phyloP scores from a whole-genome alignment of 768 basidiomycete species.

The Sistotremastrum suecicum region DNA sequence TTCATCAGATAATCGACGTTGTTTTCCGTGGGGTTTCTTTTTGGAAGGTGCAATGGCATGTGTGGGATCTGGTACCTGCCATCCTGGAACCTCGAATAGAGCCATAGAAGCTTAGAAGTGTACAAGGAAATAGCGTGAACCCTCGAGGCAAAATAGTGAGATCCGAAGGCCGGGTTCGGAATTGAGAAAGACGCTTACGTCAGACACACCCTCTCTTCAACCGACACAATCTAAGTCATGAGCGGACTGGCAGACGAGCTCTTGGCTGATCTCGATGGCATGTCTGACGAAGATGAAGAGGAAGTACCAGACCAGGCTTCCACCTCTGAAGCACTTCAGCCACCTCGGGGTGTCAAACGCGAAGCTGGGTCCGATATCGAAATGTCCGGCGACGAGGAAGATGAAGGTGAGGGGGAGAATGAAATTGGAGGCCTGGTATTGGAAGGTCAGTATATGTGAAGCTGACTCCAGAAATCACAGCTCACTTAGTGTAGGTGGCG shows the following conservation, averaged over 20 bases:
- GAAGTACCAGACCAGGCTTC: constrained; percentile 22
- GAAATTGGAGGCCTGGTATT: constrained; percentile 49
- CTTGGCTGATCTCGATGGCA: constrained; percentile 79
- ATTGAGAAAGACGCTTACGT: no score
- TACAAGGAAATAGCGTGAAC: no score
- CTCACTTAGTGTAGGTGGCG: no score
- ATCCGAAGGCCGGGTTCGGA: no score
- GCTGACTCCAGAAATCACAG: no score
- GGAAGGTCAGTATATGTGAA: no score
- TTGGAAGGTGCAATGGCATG: constrained; percentile 23
- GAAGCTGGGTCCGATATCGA: constrained; percentile 41
- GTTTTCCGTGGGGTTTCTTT: constrained; percentile 42
- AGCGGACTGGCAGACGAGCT: constrained; percentile 84
- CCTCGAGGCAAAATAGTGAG: no score
- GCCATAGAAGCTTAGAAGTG: constrained; percentile 19
- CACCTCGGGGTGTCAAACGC: constrained; percentile 37
- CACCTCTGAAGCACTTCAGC: constrained; percentile 11
- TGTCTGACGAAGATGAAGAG: constrained; percentile 53
- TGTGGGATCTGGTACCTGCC: constrained; percentile 35
- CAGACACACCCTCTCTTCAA: constrained; percentile 2
- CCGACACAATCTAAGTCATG: constrained; percentile 27
- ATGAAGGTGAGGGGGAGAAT: constrained; percentile 22
- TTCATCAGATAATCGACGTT: constrained; percentile 22
- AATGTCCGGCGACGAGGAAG: constrained; percentile 42
- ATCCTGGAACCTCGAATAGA: constrained; percentile 57